Evolutionary conservation across 208 protist species (phyloP), one percentile per base, ranked within the genome.

Genomic region (Endotrypanum monterogeii): DNA sequence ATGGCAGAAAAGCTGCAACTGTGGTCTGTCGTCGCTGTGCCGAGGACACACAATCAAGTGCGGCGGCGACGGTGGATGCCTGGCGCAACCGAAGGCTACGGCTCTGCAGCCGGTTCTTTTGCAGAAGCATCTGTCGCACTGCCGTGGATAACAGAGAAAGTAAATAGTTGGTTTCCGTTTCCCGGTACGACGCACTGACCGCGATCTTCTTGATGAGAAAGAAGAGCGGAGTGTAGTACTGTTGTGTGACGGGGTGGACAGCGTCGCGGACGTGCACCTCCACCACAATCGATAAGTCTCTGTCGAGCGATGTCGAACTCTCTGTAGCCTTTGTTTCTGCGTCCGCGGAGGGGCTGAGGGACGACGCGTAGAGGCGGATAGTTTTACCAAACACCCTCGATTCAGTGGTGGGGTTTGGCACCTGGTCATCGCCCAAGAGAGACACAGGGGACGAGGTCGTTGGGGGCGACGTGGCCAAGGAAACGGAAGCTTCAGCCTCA

Each of bases 91-190:
- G 73, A 65, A 78, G 54, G 18, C 75, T 67, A 32, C 61, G 37
- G 51, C 69, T 56, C 30, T 79, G 62, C 30, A 41, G 5, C 50
- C 41, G 18, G 41, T 37, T 50, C 23, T 57, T 28, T 35, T 73
- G 52, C 30, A 50, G 76, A 52, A 93, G 85, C 69, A 75, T 82
- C 56, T 87, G 84, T 51, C 82, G 77, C 32, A 92, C 89, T 5
- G 89, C 91, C 20, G 87, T 92, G 62, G 82, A 79, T 71, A 96
- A 84, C 50, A 96, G 81, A 14, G 91, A 93, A 25, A 96, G 83
- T 56, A 90, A 83, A 52, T 84, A 91, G 52, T 60, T 83, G 23
- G 87, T 88, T 74, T 96, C 91, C 41, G 81, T 89, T 14, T 70
- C 56, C 28, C 63, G 62, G 67, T 89, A 93, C 3, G 81, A 74